Conservation (phyloP, 352 stramenopile genomes). For the Phytophthora lateralis region DNA sequence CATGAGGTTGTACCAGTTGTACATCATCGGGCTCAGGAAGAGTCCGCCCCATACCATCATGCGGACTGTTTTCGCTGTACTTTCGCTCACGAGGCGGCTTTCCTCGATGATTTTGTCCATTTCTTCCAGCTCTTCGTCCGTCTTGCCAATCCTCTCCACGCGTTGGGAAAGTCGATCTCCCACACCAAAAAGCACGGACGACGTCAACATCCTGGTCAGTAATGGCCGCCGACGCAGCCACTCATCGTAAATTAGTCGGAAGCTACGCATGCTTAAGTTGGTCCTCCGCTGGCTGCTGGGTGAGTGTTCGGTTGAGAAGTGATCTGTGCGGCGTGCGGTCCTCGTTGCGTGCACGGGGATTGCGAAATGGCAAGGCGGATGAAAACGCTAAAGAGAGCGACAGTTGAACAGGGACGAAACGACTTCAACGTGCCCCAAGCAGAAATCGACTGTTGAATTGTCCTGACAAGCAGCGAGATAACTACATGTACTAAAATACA, state of each 20-base stretch:
- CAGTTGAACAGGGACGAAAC: conserved; percentile 2
- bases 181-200: conserved; percentile 53
- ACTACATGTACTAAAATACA: no score
- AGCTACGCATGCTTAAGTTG: conserved; percentile 34
- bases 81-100: conserved; percentile 17
- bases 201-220: conserved; percentile 66
- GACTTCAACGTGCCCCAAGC: conserved; percentile 4
- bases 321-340: background rate
- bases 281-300: background rate
- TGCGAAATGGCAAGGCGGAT: background rate
- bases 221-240: conserved; percentile 48
- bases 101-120: conserved; percentile 13
- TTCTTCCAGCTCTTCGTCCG: conserved; percentile 18
- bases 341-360: background rate
- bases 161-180: conserved; percentile 50
- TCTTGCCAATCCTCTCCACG: conserved; percentile 29
- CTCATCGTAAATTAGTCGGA: conserved; percentile 46
- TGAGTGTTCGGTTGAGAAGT: background rate
- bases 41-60: conserved; percentile 89
- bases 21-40: conserved; percentile 84
- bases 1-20: conserved; percentile 91
- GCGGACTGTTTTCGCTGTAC: conserved; percentile 37
- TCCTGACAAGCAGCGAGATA: background rate
- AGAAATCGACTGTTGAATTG: conserved; percentile 2
- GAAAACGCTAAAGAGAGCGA: background rate